Percentiles rank a stretch among this genome's conserved stretches.
phyloP scores from a whole-genome alignment of 306 rosid genomes.

The Quercus mongolica region DNA sequence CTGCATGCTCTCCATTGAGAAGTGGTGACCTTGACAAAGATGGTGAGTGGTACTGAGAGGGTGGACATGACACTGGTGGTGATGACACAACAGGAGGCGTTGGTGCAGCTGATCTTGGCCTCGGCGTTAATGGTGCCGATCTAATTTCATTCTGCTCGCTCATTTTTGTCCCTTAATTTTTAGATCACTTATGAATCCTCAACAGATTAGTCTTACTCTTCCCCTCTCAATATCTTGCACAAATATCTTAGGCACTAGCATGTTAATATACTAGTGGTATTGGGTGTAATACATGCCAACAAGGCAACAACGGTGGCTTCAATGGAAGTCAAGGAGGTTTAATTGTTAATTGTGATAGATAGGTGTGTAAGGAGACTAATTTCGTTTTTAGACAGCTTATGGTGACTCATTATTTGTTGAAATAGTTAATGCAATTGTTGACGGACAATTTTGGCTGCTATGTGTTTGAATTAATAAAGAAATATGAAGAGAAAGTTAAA shows the following conservation, averaged over 20 bases:
- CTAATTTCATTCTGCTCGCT: constrained; percentile 48
- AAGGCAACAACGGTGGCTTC: too few species aligned
- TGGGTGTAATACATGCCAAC: neutral
- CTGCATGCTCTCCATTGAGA: constrained; percentile 32
- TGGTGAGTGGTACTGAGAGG: constrained; percentile 56
- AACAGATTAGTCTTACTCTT: neutral
- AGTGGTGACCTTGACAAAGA: constrained; percentile 50
- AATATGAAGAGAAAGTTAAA: neutral
- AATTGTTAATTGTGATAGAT: neutral
- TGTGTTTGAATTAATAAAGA: neutral
- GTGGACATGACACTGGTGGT: constrained; percentile 62
- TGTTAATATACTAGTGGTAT: neutral
- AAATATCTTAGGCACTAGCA: neutral
- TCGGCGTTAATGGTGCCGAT: constrained; percentile 71
- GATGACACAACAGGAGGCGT: constrained; percentile 26
- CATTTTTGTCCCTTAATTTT: constrained; percentile 16
- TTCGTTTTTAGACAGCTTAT: constrained; percentile 23
- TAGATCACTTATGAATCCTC: too few species aligned
- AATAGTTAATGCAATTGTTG: constrained; percentile 11
- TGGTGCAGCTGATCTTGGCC: constrained; percentile 25
- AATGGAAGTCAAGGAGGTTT: too few species aligned
- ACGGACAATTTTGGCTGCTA: constrained; percentile 33
- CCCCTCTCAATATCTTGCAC: neutral
- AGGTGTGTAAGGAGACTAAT: neutral
- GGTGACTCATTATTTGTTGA: constrained; percentile 19